These are phyloP conservation scores for Boletus fagicola DNA, from an alignment of 768 basidiomycete species.

Conservation along the genomic window DNA sequence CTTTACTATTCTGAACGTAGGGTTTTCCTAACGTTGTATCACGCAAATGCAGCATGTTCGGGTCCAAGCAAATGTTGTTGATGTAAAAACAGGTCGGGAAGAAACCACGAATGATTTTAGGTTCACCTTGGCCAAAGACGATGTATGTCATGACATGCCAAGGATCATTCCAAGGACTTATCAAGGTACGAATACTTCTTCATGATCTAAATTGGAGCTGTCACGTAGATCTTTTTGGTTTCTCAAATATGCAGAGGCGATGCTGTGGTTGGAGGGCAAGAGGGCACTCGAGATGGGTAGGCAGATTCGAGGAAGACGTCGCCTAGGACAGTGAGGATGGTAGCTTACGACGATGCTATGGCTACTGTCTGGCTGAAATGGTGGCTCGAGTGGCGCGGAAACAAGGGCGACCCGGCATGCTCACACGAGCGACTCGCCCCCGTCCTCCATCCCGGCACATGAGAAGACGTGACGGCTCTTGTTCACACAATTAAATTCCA, in stretches of 20 bases:
- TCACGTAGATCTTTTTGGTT: constrained; percentile 8
- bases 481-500: not conserved
- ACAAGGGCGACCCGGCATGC: not conserved
- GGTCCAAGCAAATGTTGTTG: constrained; percentile 70
- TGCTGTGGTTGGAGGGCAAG: constrained; percentile 81
- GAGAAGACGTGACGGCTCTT: not conserved
- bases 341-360: not conserved
- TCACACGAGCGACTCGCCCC: not conserved
- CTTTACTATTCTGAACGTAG: not conserved
- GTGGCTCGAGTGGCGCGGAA: not conserved
- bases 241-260: constrained; percentile 54
- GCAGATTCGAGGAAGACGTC: constrained; percentile 48
- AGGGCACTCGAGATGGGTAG: constrained; percentile 68
- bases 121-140: constrained; percentile 65
- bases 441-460: not conserved
- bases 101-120: constrained; percentile 73
- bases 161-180: constrained; percentile 70
- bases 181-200: constrained; percentile 42
- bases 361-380: not conserved
- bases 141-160: constrained; percentile 32
- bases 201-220: not conserved
- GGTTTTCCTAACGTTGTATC: not conserved
- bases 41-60: constrained; percentile 54
- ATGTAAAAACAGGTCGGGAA: constrained; percentile 61
- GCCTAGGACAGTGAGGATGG: constrained; percentile 15